A percentile compares a stretch with the other conserved stretches of the same genome.
Evolutionary conservation across 2,329 filamentous ascomycete species (phyloP).

Genomic region (Colletotrichum eleusines): DNA sequence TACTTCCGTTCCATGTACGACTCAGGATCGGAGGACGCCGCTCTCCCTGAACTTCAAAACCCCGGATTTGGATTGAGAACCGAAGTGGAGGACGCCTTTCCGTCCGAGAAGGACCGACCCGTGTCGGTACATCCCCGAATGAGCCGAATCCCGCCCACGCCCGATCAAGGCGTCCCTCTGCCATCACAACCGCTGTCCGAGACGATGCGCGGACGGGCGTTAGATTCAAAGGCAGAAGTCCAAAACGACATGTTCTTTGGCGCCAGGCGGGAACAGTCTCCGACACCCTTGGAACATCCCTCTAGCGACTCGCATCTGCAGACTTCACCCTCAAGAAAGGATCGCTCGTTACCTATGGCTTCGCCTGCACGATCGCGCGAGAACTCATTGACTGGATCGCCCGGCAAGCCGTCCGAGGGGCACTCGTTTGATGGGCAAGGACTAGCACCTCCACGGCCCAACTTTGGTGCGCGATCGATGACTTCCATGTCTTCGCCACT

Average conservation of each 20-base stretch:
- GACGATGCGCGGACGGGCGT: constrained; percentile 55
- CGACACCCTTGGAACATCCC: constrained; percentile 62
- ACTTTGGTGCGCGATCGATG: constrained; percentile 66
- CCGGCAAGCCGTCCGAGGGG: constrained; percentile 58
- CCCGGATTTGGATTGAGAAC: constrained; percentile 63
- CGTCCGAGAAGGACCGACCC: constrained; percentile 64
- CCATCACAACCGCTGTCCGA: constrained; percentile 57
- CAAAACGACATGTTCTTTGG: constrained; percentile 62
- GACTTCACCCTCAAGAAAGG: constrained; percentile 47
- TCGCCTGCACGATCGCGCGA: constrained; percentile 50
- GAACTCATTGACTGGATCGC: constrained; percentile 54
- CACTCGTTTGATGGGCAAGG: constrained; percentile 63
- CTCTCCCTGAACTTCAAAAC: constrained; percentile 45
- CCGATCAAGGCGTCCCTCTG: constrained; percentile 61
- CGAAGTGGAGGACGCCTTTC: constrained; percentile 68
- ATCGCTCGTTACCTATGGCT: constrained; percentile 51
- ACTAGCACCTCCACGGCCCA: constrained; percentile 63
- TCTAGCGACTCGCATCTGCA: constrained; percentile 42
- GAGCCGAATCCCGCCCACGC: constrained; percentile 70
- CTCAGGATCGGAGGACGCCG: constrained; percentile 59
- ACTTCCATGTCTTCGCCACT: constrained; percentile 73
- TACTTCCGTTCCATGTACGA: constrained; percentile 85
- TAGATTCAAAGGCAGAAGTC: constrained; percentile 45
- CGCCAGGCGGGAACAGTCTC: constrained; percentile 69
- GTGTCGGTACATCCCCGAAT: constrained; percentile 81